phyloP scores from a whole-genome alignment of 495 filamentous ascomycete species.

The Penicillium herquei region DNA sequence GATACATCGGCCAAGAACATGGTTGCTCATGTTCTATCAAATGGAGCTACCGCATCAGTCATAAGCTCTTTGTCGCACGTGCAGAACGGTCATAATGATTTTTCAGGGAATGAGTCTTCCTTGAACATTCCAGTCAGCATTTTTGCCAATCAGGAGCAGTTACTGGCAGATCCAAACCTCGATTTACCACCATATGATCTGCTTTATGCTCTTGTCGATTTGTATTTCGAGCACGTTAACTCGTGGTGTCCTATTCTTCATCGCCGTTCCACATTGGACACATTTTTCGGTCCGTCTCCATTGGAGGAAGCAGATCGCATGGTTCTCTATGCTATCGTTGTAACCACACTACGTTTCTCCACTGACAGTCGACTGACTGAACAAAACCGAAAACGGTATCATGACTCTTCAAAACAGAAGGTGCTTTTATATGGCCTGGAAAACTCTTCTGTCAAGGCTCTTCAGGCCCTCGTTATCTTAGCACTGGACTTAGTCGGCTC shows the following conservation, averaged over 20 bases:
- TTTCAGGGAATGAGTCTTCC: slow-evolving; percentile 46
- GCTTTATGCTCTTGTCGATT: slow-evolving; percentile 73
- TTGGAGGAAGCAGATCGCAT: slow-evolving; percentile 79
- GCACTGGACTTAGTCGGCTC: slow-evolving; percentile 75
- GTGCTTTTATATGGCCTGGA: slow-evolving; percentile 82
- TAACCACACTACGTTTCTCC: slow-evolving; percentile 80
- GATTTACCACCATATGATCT: slow-evolving; percentile 85
- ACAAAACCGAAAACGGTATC: slow-evolving; percentile 67
- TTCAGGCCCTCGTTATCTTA: slow-evolving; percentile 82
- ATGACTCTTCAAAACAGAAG: slow-evolving; percentile 77
- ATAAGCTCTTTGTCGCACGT: slow-evolving; percentile 24
- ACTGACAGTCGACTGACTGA: slow-evolving; percentile 69
- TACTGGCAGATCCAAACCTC: slow-evolving; percentile 57
- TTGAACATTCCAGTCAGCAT: slow-evolving; percentile 42
- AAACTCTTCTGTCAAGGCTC: slow-evolving; percentile 80
- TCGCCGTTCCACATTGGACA: slow-evolving; percentile 72
- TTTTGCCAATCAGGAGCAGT: slow-evolving; percentile 43
- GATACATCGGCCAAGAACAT: slow-evolving; percentile 34
- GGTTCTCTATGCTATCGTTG: slow-evolving; percentile 81
- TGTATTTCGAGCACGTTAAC: slow-evolving; percentile 90
- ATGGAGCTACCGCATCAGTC: slow-evolving; percentile 15
- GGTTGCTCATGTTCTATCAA: slow-evolving; percentile 23
- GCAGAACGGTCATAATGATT: slow-evolving; percentile 28
- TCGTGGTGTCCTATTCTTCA: slow-evolving; percentile 90
- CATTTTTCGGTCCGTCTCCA: slow-evolving; percentile 73